Base-by-base conservation (phyloP, 2,329 filamentous ascomycete genomes). In the Fusarium austroafricanum region DNA sequence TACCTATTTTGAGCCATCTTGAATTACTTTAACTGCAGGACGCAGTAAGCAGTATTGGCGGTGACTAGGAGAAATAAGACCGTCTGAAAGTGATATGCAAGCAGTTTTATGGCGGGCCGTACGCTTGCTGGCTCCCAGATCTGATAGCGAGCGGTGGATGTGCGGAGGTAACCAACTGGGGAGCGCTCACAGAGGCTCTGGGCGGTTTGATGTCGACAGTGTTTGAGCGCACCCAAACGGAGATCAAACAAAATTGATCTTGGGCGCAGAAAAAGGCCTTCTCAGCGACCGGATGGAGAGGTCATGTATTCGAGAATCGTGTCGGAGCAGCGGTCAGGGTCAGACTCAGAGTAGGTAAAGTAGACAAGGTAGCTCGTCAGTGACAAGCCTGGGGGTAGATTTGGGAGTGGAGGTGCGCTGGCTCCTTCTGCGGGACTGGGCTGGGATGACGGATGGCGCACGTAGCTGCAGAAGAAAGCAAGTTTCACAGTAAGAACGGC, bases 1-100 rank as follows among this genome's bases (percentile, higher is more conserved):
- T 74, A 74, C 72, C 76, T 75, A 54, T 78, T 77, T 70, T 78
- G 76, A 66, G 77, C 76, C 77, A 78, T 78, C 43, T 67, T 72
- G 61, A 57, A 71, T 70, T 53, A 58, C 52, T 49, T 43, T 45
- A 38, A 52, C 39, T 59, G 51, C 61, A 57, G 23, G 21, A 56
- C 39, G 51, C 52, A 68, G 65, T 35, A 51, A 45, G 49, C 43
- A 44, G 28, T 59, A 44, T 39, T 21, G 49, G 43, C 29, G 37
- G 50, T 56, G 52, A 55, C 47, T 59, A 49, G 50, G 40, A 46
- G 62, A 44, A 15, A 50, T 54, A 56, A 57, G 43, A 38, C 52
- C 39, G 18, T 54, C 51, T 50, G 51, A 39, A 55, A 52, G 50
- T 38, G 42, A 68, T 55, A 47, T 45, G 56, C 20, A 55, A 39